phyloP scores from a whole-genome alignment of 169 alveolate species.

The Plasmodium knowlesi region DNA sequence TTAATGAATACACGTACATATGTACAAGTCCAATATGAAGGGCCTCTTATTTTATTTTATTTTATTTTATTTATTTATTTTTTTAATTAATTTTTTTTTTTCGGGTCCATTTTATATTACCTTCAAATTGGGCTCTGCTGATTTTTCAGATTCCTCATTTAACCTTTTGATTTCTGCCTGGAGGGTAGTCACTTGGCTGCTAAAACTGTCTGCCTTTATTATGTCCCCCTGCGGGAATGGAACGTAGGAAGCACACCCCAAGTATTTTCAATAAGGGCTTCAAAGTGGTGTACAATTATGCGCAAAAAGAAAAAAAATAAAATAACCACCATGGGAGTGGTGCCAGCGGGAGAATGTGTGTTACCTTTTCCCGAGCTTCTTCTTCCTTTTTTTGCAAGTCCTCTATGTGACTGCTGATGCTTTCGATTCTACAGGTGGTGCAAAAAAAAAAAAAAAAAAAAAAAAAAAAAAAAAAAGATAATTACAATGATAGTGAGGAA shows the following conservation, averaged over 20 bases:
- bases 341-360: neutral
- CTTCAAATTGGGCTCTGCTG: conserved; percentile 33
- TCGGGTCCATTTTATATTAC: conserved; percentile 10
- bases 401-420: conserved; percentile 77
- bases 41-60: neutral
- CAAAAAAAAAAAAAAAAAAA: neutral
- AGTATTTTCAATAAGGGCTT: neutral
- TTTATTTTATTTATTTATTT: too few relatives aligned
- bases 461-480: neutral
- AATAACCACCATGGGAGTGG: neutral
- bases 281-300: neutral
- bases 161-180: conserved; percentile 73
- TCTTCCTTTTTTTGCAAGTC: conserved; percentile 79
- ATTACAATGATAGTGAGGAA: neutral
- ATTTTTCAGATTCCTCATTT: conserved; percentile 33
- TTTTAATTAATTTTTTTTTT: too few relatives aligned
- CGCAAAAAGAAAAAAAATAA: neutral
- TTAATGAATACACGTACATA: neutral
- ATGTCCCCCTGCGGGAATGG: conserved; percentile 76
- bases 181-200: conserved; percentile 77
- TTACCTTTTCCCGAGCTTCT: conserved; percentile 80
- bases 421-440: conserved; percentile 63
- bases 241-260: neutral
- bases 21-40: neutral
- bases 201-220: conserved; percentile 78